Conservation (phyloP, 768 basidiomycete species). For the Pleurotus tuber-regium region DNA sequence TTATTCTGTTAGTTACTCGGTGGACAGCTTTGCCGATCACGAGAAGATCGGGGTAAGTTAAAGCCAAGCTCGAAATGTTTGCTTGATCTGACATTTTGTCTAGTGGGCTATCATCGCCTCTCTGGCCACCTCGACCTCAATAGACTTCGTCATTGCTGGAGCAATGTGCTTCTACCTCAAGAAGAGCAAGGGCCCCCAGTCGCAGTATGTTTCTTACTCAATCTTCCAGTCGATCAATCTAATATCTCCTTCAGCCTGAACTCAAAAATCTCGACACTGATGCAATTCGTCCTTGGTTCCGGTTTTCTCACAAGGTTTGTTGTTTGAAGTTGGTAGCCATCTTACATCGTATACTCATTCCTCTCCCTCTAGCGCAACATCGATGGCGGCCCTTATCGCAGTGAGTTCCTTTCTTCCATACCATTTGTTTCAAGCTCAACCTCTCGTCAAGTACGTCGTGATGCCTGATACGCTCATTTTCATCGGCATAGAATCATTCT, state of each 20-base stretch:
- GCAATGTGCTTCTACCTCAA: constrained; percentile 32
- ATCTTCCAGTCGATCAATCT: not conserved
- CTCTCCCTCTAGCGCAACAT: too few relatives aligned
- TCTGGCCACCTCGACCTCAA: constrained; percentile 38
- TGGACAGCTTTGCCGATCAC: constrained; percentile 29
- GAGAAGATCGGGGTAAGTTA: constrained; percentile 29
- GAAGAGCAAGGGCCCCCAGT: constrained; percentile 27
- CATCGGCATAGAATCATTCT: constrained; percentile 38
- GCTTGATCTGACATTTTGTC: not conserved
- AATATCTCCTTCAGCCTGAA: constrained; percentile 19
- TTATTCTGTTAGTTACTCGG: too few relatives aligned
- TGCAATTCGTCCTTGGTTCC: constrained; percentile 26
- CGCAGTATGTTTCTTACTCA: constrained; percentile 10
- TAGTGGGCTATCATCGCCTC: constrained; percentile 44
- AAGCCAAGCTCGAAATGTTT: too few relatives aligned
- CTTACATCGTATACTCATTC: too few relatives aligned
- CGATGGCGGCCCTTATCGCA: constrained; percentile 39
- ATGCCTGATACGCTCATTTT: constrained; percentile 43
- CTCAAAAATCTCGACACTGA: constrained; percentile 29
- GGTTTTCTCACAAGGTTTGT: constrained; percentile 30
- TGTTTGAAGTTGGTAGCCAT: too few relatives aligned
- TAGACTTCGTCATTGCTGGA: constrained; percentile 40
- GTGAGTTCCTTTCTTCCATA: constrained; percentile 23
- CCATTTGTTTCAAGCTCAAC: not conserved
- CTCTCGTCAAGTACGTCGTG: constrained; percentile 33